phyloP scores from a whole-genome alignment of 768 basidiomycete genomes.

The Phylloporus scabripes region DNA sequence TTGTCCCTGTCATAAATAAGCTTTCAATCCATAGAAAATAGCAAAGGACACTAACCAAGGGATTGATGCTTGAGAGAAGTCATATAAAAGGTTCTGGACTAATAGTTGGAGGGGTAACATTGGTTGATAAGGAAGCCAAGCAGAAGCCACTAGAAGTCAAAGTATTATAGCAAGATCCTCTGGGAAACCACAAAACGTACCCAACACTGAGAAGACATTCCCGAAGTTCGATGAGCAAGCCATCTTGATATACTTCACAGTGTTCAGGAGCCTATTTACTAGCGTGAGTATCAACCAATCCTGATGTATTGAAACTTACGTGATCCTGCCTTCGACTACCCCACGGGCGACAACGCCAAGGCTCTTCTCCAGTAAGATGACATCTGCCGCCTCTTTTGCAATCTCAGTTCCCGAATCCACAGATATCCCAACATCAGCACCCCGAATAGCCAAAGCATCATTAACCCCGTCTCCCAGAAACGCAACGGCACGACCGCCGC shows the following conservation, averaged over 20 bases:
- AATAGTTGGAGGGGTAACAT: conserved; percentile 32
- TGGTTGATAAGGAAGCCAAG: conserved; percentile 35
- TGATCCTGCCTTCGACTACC: conserved; percentile 30
- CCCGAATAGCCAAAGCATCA: conserved; percentile 29
- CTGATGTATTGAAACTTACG: conserved; percentile 18
- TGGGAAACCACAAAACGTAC: conserved; percentile 11
- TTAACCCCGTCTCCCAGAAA: conserved; percentile 31
- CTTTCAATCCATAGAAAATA: background rate
- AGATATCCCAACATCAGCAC: conserved; percentile 31
- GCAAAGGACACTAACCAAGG: conserved; percentile 24
- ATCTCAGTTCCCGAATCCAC: conserved; percentile 33
- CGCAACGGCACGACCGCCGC: conserved; percentile 26
- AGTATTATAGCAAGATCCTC: background rate
- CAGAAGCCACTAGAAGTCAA: conserved; percentile 27
- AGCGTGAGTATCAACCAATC: conserved; percentile 7
- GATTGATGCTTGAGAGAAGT: conserved; percentile 34
- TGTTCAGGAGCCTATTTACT: conserved; percentile 30
- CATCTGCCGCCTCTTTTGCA: conserved; percentile 35
- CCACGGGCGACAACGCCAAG: conserved; percentile 31
- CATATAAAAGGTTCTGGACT: conserved; percentile 32
- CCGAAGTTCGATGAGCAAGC: conserved; percentile 35
- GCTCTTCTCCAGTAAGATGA: conserved; percentile 34
- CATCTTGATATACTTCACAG: conserved; percentile 36
- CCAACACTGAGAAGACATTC: conserved; percentile 30
- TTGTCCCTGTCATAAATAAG: conserved; percentile 29